Evolutionary conservation across 2,329 filamentous ascomycete genomes (phyloP).

Genomic region (Nannizziopsis arthrosporioides): DNA sequence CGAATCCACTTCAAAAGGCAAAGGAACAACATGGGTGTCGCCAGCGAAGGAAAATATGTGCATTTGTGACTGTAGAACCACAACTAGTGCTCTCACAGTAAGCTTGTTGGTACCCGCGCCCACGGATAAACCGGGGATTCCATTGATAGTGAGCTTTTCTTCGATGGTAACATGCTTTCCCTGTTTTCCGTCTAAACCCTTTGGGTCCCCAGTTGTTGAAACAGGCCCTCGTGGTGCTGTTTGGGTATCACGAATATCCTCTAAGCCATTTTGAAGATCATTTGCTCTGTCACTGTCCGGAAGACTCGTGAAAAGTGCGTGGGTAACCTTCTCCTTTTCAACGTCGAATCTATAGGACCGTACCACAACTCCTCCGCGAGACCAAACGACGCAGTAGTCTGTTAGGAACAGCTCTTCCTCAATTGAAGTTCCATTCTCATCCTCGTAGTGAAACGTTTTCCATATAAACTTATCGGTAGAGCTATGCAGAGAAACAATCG

Average conservation of each 20-base stretch:
- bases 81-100: conserved; percentile 58
- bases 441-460: conserved; percentile 49
- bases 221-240: conserved; percentile 1
- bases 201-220: background rate
- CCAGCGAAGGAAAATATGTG: conserved; percentile 88
- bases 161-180: conserved; percentile 14
- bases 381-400: conserved; percentile 71
- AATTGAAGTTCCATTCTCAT: conserved; percentile 34
- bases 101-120: conserved; percentile 24
- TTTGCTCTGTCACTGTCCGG: conserved; percentile 35
- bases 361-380: conserved; percentile 68
- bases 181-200: conserved; percentile 9
- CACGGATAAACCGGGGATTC: conserved; percentile 20
- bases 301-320: conserved; percentile 78
- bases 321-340: conserved; percentile 75
- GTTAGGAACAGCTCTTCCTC: conserved; percentile 77
- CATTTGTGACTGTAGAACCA: conserved; percentile 83
- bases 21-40: conserved; percentile 75
- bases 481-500: conserved; percentile 58
- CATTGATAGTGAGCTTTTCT: conserved; percentile 6
- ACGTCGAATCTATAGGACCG: conserved; percentile 76
- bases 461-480: conserved; percentile 57
- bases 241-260: background rate
- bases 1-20: conserved; percentile 87
- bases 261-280: conserved; percentile 2